A percentile compares a stretch with the other conserved stretches of the same genome.
phyloP scores from a whole-genome alignment of 495 filamentous ascomycete genomes.

The Pyrenopolyporus hunteri region DNA sequence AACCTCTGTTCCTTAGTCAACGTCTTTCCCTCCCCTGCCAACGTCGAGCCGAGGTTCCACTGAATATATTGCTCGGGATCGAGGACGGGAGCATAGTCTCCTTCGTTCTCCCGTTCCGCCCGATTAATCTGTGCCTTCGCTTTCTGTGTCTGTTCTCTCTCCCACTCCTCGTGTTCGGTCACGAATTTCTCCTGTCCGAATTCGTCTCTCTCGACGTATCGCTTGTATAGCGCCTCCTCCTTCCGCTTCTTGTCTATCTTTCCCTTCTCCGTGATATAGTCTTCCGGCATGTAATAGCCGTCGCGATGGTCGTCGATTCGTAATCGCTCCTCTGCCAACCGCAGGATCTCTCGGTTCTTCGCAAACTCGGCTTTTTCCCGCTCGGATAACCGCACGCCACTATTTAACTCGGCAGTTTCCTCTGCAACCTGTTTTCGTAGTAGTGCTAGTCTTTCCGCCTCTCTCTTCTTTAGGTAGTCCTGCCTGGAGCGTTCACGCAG shows the following conservation, averaged over 20 bases:
- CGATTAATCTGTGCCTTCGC: conserved; percentile 85
- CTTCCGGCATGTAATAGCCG: conserved; percentile 92
- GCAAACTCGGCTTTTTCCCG: conserved; percentile 89
- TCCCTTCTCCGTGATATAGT: conserved; percentile 91
- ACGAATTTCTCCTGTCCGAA: conserved; percentile 87
- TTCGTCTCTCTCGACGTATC: conserved; percentile 89
- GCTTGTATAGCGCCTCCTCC: conserved; percentile 86
- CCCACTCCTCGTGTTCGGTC: conserved; percentile 97
- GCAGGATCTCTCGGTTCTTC: conserved; percentile 83
- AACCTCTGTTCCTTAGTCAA: conserved; percentile 79
- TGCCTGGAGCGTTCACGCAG: conserved; percentile 83
- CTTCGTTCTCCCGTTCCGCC: conserved; percentile 76
- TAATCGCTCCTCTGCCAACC: conserved; percentile 85
- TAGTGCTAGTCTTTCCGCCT: conserved; percentile 81
- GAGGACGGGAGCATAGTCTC: conserved; percentile 93
- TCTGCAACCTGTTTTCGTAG: conserved; percentile 91
- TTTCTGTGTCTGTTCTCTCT: conserved; percentile 86
- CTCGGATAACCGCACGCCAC: conserved; percentile 74
- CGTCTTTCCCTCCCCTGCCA: conserved; percentile 67
- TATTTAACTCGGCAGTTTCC: conserved; percentile 80
- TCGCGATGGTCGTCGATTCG: conserved; percentile 90
- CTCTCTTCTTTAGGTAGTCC: conserved; percentile 91
- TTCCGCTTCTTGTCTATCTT: conserved; percentile 91
- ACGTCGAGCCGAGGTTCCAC: conserved; percentile 76
- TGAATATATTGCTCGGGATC: conserved; percentile 88